phyloP scores from a whole-genome alignment of 441 rosid genomes.

The Euphorbia corollata region DNA sequence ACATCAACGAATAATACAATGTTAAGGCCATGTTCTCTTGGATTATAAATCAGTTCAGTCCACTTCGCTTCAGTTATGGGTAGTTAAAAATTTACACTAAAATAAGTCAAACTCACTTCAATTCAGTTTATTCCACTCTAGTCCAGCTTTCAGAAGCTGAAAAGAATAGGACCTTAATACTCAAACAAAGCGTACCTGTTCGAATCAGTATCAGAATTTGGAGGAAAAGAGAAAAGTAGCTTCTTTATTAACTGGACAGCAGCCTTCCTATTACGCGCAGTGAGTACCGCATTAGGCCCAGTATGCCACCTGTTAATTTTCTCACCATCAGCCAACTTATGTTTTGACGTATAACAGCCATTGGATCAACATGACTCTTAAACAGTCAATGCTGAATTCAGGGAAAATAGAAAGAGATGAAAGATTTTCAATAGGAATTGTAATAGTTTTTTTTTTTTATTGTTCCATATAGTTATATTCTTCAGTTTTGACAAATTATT shows the following conservation, averaged over 20 bases:
- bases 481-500: not conserved
- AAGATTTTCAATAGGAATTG: not conserved
- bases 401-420: too few species aligned
- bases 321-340: conserved; percentile 16
- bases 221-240: conserved; percentile 82
- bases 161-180: too few species aligned
- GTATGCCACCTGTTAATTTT: conserved; percentile 74
- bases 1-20: too few species aligned
- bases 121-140: too few species aligned
- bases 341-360: not conserved
- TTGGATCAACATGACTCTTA: too few species aligned
- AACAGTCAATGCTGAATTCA: too few species aligned
- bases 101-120: too few species aligned
- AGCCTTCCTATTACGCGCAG: conserved; percentile 62
- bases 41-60: too few species aligned
- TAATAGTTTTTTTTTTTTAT: not conserved
- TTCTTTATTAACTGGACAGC: conserved; percentile 66
- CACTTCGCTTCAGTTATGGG: too few species aligned
- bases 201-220: conserved; percentile 57
- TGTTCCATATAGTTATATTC: not conserved
- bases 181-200: conserved; percentile 36
- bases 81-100: too few species aligned
- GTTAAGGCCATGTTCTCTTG: too few species aligned
- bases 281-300: conserved; percentile 88
- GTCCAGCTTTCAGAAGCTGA: too few species aligned